Base-by-base conservation (phyloP, 768 basidiomycete genomes). In the Amanita rubescens region DNA sequence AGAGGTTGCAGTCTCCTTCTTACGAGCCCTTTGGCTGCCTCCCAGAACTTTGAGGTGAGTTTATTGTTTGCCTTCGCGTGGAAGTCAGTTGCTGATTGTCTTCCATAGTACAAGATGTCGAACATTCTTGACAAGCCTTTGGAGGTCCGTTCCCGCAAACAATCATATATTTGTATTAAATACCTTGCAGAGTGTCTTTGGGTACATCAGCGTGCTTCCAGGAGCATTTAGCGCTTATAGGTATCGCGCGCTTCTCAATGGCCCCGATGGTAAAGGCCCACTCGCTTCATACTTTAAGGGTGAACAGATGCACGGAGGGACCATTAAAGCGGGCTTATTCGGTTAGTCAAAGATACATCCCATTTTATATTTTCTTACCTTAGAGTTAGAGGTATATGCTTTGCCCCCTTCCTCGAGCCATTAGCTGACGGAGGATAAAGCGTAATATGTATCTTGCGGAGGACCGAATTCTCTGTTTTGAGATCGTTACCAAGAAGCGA, bases 91-190 rank as follows among this genome's bases (percentile, higher is more conserved):
- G 55, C 53, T 57, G 19, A 53, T 22, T 19, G 8, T 42, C 58
- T 39, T 51, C 41, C 47, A 38, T 55, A 85, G 82, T 94, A 95
- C 74, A 95, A 95, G 74, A 91, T 90, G 85, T 92, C 91, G 22
- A 94, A 96, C 63, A 90, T 95, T 58, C 81, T 97, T 33, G 94
- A 97, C 67, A 97, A 97, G 67, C 94, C 94, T 0, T 78, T 94
- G 49, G 94, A 97, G 81, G 75, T 90, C 63, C 48, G 78, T 66
- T 34, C 5, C n/a, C 55, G 51, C 5, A 37, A 42, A 39, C 11
- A 30, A 11, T 27, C 43, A 14, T 46, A 19, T 22, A 49, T 17
- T 42, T 34, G 25, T 17, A 35, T 51, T 12, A 27, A 51, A 12
- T 10, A 7, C 52, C 43, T 53, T 38, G 25, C 57, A 77, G 84